phyloP scores from a whole-genome alignment of 164 flowering plant species.

The Echeveria elegans region DNA sequence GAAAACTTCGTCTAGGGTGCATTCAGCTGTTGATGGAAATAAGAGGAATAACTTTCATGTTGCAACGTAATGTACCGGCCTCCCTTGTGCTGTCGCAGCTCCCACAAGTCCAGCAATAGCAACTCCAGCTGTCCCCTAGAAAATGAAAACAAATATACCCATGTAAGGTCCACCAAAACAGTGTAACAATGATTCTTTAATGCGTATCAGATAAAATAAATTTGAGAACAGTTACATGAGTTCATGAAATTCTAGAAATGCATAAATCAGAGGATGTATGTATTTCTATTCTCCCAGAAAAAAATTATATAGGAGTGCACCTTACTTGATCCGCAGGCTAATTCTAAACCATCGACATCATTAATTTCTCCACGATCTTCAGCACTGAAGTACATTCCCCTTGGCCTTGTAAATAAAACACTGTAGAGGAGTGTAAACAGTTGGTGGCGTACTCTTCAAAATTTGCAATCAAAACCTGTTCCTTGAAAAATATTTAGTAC shows the following conservation, averaged over 20 bases:
- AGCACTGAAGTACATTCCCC: slow-evolving; percentile 98
- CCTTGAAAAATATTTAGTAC: not conserved
- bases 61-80: slow-evolving; percentile 84
- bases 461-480: slow-evolving; percentile 80
- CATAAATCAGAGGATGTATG: too few species aligned
- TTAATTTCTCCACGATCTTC: slow-evolving; percentile 68
- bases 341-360: slow-evolving; percentile 4
- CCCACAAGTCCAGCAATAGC: slow-evolving; percentile 98
- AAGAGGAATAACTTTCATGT: not conserved
- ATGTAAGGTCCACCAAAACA: not conserved
- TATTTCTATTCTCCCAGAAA: too few species aligned
- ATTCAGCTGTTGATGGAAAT: slow-evolving; percentile 59
- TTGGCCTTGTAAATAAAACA: slow-evolving; percentile 91
- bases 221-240: too few species aligned
- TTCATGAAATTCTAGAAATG: too few species aligned
- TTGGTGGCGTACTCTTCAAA: slow-evolving; percentile 96
- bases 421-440: slow-evolving; percentile 91
- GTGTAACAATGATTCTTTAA: not conserved
- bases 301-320: slow-evolving; percentile 5
- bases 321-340: slow-evolving; percentile 97
- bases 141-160: not conserved
- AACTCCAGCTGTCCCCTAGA: slow-evolving; percentile 97
- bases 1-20: slow-evolving; percentile 94
- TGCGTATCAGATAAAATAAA: not conserved
- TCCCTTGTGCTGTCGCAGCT: slow-evolving; percentile 96